These are phyloP conservation scores for Avena atlantica DNA, from an alignment of 176 grass and related monocot genomes.

Conservation along the genomic window DNA sequence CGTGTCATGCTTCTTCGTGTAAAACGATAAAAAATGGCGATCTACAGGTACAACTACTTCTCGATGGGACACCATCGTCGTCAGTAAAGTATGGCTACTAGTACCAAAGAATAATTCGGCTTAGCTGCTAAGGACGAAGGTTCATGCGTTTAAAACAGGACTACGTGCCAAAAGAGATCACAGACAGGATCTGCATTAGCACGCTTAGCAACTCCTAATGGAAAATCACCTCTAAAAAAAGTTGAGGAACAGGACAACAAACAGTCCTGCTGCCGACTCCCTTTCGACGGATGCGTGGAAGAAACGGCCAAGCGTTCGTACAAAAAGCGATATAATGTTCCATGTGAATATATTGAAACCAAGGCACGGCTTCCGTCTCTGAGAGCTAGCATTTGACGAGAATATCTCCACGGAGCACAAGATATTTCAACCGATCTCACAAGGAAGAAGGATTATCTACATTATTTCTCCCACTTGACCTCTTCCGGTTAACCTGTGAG, in stretches of 20 bases:
- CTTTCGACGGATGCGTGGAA: conserved; percentile 38
- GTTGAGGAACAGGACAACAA: background rate
- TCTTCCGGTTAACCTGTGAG: background rate
- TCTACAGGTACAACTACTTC: background rate
- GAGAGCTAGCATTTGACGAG: no score
- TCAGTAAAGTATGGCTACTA: background rate
- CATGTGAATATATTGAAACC: background rate
- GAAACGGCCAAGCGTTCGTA: conserved; percentile 26
- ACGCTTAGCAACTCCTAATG: background rate
- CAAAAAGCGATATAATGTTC: conserved; percentile 9
- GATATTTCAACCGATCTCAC: background rate
- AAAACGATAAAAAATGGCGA: background rate
- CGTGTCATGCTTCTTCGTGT: background rate
- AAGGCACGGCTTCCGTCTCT: background rate
- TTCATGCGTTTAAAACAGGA: background rate
- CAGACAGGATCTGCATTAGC: background rate
- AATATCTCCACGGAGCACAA: background rate
- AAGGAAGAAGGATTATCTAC: background rate
- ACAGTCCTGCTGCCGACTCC: background rate
- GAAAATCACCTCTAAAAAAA: background rate
- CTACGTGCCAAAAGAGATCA: background rate
- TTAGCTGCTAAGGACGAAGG: background rate
- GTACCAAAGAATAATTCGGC: background rate
- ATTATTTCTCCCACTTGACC: background rate
- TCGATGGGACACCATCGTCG: background rate